These are phyloP conservation scores for Lepiota brunneoincarnata DNA, from an alignment of 768 basidiomycete genomes.

Conservation along the genomic window DNA sequence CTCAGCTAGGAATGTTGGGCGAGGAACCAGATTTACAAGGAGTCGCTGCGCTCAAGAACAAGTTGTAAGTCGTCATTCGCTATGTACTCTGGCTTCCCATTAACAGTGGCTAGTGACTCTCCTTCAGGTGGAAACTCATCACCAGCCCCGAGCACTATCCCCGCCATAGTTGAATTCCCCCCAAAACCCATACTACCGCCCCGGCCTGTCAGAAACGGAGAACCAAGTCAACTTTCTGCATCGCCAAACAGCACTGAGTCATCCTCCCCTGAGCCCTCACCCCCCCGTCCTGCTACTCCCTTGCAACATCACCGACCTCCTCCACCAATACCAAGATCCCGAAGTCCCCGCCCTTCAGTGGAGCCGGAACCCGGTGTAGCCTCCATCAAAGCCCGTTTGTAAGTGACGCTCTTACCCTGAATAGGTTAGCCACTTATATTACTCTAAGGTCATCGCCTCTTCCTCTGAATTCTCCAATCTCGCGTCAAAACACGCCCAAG, in stretches of 20 bases:
- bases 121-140: not conserved
- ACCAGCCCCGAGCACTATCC: not conserved
- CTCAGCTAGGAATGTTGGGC: slow-evolving; percentile 14
- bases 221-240: not conserved
- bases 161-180: not conserved
- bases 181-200: slow-evolving; percentile 4
- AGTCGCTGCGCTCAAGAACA: slow-evolving; percentile 19
- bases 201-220: not conserved
- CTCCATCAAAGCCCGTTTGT: slow-evolving; percentile 3
- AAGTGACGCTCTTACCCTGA: not conserved
- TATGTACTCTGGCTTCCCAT: not conserved
- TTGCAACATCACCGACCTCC: slow-evolving; percentile 8
- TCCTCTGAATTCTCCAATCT: not conserved
- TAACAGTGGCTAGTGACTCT: slow-evolving; percentile 7
- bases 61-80: slow-evolving; percentile 21
- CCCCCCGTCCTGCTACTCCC: not conserved
- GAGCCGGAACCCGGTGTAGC: not conserved
- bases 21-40: slow-evolving; percentile 12
- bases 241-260: slow-evolving; percentile 4
- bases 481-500: slow-evolving; percentile 17
- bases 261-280: not conserved
- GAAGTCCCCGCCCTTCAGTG: slow-evolving; percentile 3
- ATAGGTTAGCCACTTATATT: not conserved
- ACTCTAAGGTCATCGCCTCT: not conserved
- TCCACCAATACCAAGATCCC: not conserved